A percentile compares a stretch with the other conserved stretches of the same genome.
Evolutionary conservation across 108 stramenopile species (phyloP).

Genomic region (Fistulifera solaris): DNA sequence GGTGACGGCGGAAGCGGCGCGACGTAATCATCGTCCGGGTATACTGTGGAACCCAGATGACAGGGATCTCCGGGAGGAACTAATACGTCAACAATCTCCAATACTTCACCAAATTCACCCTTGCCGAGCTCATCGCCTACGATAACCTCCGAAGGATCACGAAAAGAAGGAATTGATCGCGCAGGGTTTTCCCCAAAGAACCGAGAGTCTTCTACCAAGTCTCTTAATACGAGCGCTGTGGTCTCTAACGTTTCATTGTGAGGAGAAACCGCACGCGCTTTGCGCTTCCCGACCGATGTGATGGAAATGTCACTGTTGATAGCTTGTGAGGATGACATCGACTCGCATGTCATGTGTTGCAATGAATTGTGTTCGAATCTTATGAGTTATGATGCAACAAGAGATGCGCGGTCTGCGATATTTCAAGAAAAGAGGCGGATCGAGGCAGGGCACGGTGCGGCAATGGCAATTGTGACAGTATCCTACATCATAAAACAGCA

Average conservation of each 20-base stretch:
- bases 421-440: too few species aligned
- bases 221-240: constrained; percentile 6
- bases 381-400: too few species aligned
- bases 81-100: not conserved
- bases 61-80: not conserved
- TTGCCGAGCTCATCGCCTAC: constrained; percentile 2
- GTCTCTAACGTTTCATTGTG: not conserved
- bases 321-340: too few species aligned
- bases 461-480: too few species aligned
- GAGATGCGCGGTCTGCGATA: too few species aligned
- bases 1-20: not conserved
- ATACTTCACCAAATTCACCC: constrained; percentile 13
- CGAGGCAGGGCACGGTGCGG: too few species aligned
- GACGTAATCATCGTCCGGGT: not conserved
- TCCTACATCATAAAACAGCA: too few species aligned
- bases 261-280: too few species aligned
- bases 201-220: not conserved
- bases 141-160: not conserved
- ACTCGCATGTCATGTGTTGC: too few species aligned
- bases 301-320: too few species aligned
- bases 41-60: not conserved
- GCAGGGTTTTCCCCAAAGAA: constrained; percentile 4
- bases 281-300: too few species aligned
- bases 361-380: too few species aligned
- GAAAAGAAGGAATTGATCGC: constrained; percentile 9